A percentile compares a stretch with the other conserved stretches of the same genome.
These are phyloP conservation scores for Physocladia obscura DNA, from an alignment of 192 early-diverging fungal genomes.

Conservation along the genomic window DNA sequence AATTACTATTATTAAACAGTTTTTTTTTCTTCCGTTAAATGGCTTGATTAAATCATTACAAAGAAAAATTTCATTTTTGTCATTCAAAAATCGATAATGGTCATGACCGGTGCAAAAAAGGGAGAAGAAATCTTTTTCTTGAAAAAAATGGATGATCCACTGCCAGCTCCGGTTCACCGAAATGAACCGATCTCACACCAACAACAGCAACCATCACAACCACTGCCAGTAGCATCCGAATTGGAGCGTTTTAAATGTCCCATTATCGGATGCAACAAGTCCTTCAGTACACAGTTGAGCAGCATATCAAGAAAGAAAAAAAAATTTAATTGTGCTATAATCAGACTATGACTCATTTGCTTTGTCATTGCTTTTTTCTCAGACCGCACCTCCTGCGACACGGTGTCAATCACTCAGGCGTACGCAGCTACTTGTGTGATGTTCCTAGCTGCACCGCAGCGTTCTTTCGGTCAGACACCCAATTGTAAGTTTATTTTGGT, in stretches of 20 bases:
- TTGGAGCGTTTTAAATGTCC: not conserved
- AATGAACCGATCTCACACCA: not conserved
- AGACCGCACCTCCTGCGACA: constrained; percentile 13
- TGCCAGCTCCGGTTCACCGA: not conserved
- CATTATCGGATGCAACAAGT: constrained; percentile 1
- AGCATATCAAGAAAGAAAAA: not conserved
- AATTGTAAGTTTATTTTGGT: not conserved
- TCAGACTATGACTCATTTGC: not conserved
- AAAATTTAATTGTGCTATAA: not conserved
- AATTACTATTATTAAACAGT: no score
- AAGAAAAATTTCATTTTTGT: not conserved
- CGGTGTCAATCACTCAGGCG: constrained; percentile 8
- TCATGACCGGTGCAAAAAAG: no score
- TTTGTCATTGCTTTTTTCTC: not conserved
- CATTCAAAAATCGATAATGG: no score
- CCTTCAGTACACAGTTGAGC: not conserved
- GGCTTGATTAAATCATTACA: not conserved
- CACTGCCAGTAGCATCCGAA: not conserved
- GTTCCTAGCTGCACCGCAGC: not conserved
- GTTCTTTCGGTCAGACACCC: constrained; percentile 20
- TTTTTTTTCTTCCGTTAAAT: no score
- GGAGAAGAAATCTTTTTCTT: not conserved
- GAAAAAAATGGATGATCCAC: not conserved
- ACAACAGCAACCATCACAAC: not conserved
- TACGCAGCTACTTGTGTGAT: not conserved